Evolutionary conservation across 2,329 filamentous ascomycete genomes (phyloP).

Genomic region (Penicillium hordei): DNA sequence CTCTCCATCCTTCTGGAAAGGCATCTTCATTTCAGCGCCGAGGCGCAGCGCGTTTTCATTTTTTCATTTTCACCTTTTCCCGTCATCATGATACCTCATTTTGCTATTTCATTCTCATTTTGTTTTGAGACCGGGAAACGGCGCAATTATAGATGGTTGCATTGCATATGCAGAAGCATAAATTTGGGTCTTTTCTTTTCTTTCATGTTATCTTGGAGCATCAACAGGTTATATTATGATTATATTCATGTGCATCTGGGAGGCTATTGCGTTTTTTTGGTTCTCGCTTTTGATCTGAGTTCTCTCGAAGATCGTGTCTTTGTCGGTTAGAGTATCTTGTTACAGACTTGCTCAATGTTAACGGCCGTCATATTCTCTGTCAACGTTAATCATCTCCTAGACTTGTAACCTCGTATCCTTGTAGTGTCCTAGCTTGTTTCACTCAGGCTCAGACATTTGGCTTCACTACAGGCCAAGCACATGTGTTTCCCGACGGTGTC

Average conservation of each 20-base stretch:
- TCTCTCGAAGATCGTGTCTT: not conserved
- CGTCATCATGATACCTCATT: slow-evolving; percentile 25
- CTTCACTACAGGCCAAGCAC: not conserved
- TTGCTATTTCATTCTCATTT: slow-evolving; percentile 16
- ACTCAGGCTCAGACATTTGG: not conserved
- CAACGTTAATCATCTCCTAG: not conserved
- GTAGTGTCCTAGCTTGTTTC: not conserved
- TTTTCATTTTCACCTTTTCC: slow-evolving; percentile 8
- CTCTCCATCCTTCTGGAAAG: slow-evolving; percentile 20
- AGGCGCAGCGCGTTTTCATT: not conserved
- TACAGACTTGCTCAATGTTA: slow-evolving; percentile 16
- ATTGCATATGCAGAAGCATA: slow-evolving; percentile 35
- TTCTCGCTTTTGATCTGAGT: slow-evolving; percentile 1
- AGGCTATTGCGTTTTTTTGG: slow-evolving; percentile 27
- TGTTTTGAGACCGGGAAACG: slow-evolving; percentile 25
- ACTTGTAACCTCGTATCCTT: not conserved
- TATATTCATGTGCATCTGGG: slow-evolving; percentile 39
- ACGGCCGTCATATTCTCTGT: slow-evolving; percentile 5
- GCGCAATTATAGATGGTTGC: slow-evolving; percentile 42
- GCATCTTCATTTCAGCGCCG: slow-evolving; percentile 9
- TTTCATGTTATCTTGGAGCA: slow-evolving; percentile 27
- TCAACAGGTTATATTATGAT: slow-evolving; percentile 31
- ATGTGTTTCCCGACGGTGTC: not conserved
- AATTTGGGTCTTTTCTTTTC: slow-evolving; percentile 21
- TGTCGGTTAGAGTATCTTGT: slow-evolving; percentile 14